A percentile compares a stretch with the other conserved stretches of the same genome.
phyloP scores from a whole-genome alignment of 768 basidiomycete species.

The Serendipita sp. region DNA sequence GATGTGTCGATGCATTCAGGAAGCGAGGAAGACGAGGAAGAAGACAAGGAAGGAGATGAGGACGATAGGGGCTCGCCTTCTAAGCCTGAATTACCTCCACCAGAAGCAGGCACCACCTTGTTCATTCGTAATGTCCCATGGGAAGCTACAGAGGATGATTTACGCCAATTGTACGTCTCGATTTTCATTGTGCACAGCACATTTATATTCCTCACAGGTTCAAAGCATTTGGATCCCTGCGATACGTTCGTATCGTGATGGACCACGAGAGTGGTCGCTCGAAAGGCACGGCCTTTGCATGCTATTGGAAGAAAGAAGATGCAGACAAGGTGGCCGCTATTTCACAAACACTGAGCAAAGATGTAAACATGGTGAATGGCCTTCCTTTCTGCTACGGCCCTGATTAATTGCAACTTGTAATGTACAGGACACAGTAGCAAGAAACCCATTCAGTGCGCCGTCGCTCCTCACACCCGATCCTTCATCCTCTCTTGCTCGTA shows the following conservation, averaged over 20 bases:
- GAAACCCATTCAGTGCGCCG: conserved; percentile 74
- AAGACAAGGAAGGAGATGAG: conserved; percentile 17
- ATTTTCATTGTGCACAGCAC: background rate
- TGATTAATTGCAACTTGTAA: background rate
- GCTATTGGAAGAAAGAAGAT: conserved; percentile 88
- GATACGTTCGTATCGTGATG: conserved; percentile 83
- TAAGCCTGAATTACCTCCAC: conserved; percentile 59
- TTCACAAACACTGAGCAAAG: conserved; percentile 51
- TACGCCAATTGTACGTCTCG: conserved; percentile 54
- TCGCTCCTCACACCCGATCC: conserved; percentile 92
- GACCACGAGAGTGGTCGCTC: conserved; percentile 74
- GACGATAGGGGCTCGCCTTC: conserved; percentile 21
- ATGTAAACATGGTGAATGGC: conserved; percentile 35
- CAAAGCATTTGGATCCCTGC: conserved; percentile 77
- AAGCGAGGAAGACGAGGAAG: conserved; percentile 24
- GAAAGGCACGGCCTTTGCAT: conserved; percentile 89
- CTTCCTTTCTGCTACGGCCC: conserved; percentile 15
- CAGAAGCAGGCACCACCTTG: conserved; percentile 78
- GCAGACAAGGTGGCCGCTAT: conserved; percentile 75
- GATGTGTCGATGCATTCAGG: background rate
- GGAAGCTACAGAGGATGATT: conserved; percentile 81
- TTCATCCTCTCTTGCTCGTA: conserved; percentile 64
- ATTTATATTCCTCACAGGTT: conserved; percentile 37
- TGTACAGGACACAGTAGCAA: conserved; percentile 22
- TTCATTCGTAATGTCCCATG: conserved; percentile 93